Conservation (phyloP, 139 green algal genomes). For the Micractinium sp. region DNA sequence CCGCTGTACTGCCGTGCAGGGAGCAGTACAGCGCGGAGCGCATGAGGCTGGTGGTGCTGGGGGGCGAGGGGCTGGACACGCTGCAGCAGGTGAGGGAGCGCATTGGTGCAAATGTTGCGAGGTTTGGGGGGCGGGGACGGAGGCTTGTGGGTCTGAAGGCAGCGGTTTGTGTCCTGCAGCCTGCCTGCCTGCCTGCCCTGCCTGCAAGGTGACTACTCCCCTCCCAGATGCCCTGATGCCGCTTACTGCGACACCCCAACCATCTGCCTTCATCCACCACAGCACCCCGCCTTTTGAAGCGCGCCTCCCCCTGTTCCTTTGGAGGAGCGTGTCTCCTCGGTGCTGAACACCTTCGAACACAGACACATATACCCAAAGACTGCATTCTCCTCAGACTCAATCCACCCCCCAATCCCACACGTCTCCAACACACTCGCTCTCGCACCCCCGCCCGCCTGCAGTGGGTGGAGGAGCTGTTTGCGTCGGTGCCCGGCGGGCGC, state of each 20-base stretch:
- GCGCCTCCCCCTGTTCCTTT: too few species aligned
- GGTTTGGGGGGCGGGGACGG: background rate
- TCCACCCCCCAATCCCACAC: too few species aligned
- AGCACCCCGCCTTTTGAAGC: background rate
- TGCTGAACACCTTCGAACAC: too few species aligned
- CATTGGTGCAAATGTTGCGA: too few species aligned
- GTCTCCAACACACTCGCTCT: background rate
- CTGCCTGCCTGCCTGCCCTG: background rate
- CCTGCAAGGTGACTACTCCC: background rate
- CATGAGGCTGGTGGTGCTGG: constrained; percentile 94
- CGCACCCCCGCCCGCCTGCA: background rate
- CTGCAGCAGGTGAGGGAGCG: constrained; percentile 60
- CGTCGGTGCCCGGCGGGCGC: constrained; percentile 48
- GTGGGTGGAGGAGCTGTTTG: constrained; percentile 77
- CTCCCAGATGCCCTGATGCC: too few species aligned
- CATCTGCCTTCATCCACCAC: background rate
- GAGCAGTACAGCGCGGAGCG: constrained; percentile 89
- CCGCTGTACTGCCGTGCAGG: constrained; percentile 36
- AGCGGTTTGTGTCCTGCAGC: too few species aligned
- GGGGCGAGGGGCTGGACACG: constrained; percentile 81
- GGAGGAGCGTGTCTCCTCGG: too few species aligned
- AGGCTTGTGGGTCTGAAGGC: background rate
- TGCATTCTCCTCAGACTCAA: too few species aligned
- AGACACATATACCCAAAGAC: too few species aligned
- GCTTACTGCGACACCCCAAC: too few species aligned